phyloP scores from a whole-genome alignment of 164 flowering plant genomes.

The Annona cherimola region DNA sequence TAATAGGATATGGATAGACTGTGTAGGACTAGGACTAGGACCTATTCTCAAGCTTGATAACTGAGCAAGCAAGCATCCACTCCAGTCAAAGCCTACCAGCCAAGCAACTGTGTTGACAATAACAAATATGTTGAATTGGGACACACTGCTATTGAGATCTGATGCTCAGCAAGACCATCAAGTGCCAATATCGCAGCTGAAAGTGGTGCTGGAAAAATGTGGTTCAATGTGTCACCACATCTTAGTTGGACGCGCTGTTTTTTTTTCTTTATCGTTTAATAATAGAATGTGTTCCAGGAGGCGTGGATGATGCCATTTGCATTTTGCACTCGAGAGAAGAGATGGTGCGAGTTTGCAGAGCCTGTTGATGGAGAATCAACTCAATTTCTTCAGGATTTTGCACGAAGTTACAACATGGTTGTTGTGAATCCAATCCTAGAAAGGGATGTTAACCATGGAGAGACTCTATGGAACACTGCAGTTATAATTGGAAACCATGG shows the following conservation, averaged over 20 bases:
- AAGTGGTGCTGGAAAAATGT: too few species aligned
- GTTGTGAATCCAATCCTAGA: conserved; percentile 89
- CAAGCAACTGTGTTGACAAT: neutral
- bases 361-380: conserved; percentile 90
- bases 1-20: neutral
- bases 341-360: conserved; percentile 99
- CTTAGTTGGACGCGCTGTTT: neutral
- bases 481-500: conserved; percentile 89
- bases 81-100: neutral
- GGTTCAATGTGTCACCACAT: neutral
- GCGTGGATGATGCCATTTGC: conserved; percentile 99
- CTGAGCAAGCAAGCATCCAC: neutral
- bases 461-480: conserved; percentile 93
- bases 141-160: neutral
- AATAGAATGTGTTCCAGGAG: conserved; percentile 43
- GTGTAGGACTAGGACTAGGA: neutral
- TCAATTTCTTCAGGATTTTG: conserved; percentile 63
- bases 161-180: neutral
- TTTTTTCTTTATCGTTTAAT: neutral
- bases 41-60: neutral
- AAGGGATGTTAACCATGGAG: conserved; percentile 90
- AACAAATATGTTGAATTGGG: neutral
- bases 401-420: conserved; percentile 83
- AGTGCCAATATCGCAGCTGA: neutral
- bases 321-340: conserved; percentile 95